These are phyloP conservation scores for Parsonsia alboflavescens DNA, from an alignment of 257 asterid species.

Conservation along the genomic window DNA sequence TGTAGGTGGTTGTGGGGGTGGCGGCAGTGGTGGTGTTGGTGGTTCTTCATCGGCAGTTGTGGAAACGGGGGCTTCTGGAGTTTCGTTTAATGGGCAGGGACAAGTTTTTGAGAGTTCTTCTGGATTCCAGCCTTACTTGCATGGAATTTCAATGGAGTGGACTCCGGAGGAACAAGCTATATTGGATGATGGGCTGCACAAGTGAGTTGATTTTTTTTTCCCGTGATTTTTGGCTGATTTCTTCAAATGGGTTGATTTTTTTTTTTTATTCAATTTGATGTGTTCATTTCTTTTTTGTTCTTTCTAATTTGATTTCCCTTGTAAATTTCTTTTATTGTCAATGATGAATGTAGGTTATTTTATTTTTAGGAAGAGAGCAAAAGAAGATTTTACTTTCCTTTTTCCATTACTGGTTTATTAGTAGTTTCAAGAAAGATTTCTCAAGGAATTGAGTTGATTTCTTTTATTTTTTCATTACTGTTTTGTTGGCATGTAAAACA, in stretches of 20 bases:
- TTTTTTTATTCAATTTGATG: not conserved
- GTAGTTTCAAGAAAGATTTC: not conserved
- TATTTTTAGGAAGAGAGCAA: too few relatives aligned
- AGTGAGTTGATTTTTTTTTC: constrained; percentile 37
- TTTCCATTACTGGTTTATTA: not conserved
- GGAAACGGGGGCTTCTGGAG: not conserved
- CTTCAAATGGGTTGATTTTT: not conserved
- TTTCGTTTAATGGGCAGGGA: constrained; percentile 14
- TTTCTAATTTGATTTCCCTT: not conserved
- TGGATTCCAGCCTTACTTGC: constrained; percentile 56
- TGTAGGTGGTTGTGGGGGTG: not conserved
- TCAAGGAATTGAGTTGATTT: not conserved
- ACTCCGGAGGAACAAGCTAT: constrained; percentile 68
- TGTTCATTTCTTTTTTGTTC: not conserved
- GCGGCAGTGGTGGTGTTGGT: not conserved
- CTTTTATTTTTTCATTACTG: too few relatives aligned
- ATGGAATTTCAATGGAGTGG: constrained; percentile 83
- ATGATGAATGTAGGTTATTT: not conserved
- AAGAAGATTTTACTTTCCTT: not conserved
- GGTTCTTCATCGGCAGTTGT: not conserved
- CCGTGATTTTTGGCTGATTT: not conserved
- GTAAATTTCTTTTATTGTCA: not conserved
- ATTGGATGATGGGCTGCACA: constrained; percentile 57
- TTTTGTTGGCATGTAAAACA: too few relatives aligned
- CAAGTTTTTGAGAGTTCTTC: constrained; percentile 16